Evolutionary conservation across 176 grass and related monocot genomes (phyloP).

Genomic region (Secale cereale): DNA sequence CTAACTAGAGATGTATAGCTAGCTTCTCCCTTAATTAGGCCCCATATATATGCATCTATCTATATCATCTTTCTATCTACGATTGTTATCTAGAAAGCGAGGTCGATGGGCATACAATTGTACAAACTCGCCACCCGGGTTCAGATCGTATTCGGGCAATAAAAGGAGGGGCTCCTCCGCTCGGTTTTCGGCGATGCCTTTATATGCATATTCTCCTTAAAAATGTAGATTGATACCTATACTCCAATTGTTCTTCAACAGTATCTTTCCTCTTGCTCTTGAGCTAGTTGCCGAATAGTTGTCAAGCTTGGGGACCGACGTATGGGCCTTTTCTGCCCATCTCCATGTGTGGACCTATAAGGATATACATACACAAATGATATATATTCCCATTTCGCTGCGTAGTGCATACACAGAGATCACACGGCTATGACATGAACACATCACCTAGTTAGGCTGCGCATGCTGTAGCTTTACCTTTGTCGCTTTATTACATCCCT

Average conservation of each 20-base stretch:
- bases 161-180: no score
- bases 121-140: no score
- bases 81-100: not conserved
- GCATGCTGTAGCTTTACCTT: not conserved
- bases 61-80: not conserved
- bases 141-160: no score
- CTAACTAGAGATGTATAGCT: not conserved
- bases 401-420: not conserved
- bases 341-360: not conserved
- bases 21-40: not conserved
- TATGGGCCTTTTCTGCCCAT: not conserved
- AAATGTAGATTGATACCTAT: not conserved
- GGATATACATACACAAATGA: not conserved
- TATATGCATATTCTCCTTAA: not conserved
- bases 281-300: not conserved
- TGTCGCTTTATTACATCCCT: not conserved
- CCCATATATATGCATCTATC: not conserved
- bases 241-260: not conserved
- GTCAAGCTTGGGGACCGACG: not conserved
- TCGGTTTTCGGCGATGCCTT: not conserved
- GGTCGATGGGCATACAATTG: not conserved
- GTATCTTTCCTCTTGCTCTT: not conserved
- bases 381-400: not conserved
- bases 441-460: not conserved
- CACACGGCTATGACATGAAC: slow-evolving; percentile 3